Conservation (phyloP, 371 early-diverging fungal species). For the Actinomortierella wolfii region DNA sequence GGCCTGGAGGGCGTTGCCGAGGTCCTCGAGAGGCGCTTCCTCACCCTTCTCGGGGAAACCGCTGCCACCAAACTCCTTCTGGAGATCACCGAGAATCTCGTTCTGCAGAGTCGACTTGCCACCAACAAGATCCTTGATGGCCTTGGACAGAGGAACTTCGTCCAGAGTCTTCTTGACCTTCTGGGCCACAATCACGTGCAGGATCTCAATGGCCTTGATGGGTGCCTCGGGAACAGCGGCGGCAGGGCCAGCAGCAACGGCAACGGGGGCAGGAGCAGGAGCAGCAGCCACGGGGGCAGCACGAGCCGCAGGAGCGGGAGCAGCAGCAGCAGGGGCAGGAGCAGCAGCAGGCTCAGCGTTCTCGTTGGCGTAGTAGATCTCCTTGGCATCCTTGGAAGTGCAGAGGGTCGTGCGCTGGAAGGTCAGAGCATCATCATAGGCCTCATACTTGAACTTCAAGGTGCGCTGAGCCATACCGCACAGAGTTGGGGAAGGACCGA, state of each 20-base stretch:
- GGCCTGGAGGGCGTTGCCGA: constrained; percentile 71
- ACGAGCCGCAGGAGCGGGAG: constrained; percentile 52
- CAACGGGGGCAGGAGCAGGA: constrained; percentile 57
- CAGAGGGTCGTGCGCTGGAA: constrained; percentile 87
- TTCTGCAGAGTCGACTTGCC: constrained; percentile 97
- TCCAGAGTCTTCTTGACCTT: constrained; percentile 87
- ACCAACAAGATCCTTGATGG: constrained; percentile 93
- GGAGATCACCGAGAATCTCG: constrained; percentile 95
- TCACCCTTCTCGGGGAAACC: constrained; percentile 91
- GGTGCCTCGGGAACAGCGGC: constrained; percentile 71
- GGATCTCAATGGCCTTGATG: constrained; percentile 76
- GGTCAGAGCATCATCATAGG: constrained; percentile 93
- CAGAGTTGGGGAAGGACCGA: constrained; percentile 91
- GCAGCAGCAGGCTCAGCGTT: constrained; percentile 56
- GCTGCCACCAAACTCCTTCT: constrained; percentile 86
- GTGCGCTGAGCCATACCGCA: constrained; percentile 94
- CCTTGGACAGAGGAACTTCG: constrained; percentile 77
- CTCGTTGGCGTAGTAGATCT: constrained; percentile 93
- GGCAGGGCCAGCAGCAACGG: constrained; percentile 60
- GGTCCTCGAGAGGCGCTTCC: constrained; percentile 87
- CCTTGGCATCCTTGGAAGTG: constrained; percentile 84
- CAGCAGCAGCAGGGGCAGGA: constrained; percentile 49
- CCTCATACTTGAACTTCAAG: constrained; percentile 95
- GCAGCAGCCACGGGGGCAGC: constrained; percentile 54
- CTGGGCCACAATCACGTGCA: constrained; percentile 86